A percentile compares a stretch with the other conserved stretches of the same genome.
phyloP scores from a whole-genome alignment of 441 rosid genomes.

The Populus hybrid region DNA sequence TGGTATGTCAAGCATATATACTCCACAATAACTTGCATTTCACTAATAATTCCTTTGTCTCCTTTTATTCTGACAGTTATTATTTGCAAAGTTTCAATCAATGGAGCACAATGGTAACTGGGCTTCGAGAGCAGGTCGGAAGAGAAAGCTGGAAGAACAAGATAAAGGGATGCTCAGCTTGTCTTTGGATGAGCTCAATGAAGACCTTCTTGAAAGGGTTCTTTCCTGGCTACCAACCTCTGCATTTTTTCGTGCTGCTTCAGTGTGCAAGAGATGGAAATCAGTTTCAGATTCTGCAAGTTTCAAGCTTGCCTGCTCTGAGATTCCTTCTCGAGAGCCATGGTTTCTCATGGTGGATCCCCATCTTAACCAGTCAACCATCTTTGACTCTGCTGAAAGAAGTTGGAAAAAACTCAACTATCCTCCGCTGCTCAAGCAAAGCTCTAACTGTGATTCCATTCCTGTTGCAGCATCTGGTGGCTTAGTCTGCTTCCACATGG shows the following conservation, averaged over 20 bases:
- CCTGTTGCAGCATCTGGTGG: conserved; percentile 90
- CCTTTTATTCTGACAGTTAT: conserved; percentile 22
- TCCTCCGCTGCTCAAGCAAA: conserved; percentile 28
- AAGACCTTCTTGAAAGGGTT: conserved; percentile 76
- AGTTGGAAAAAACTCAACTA: conserved; percentile 58
- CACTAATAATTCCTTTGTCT: neutral
- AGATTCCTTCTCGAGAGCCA: conserved; percentile 63
- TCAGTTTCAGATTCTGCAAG: conserved; percentile 52
- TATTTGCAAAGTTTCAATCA: conserved; percentile 10
- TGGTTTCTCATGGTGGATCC: conserved; percentile 78
- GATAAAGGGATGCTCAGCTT: conserved; percentile 25
- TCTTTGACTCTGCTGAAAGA: conserved; percentile 62
- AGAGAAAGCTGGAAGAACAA: conserved; percentile 52
- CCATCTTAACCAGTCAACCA: conserved; percentile 34
- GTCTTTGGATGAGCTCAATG: conserved; percentile 63
- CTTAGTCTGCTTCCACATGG: conserved; percentile 56
- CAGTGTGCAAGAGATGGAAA: conserved; percentile 92
- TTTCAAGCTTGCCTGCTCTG: conserved; percentile 77
- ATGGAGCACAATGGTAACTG: conserved; percentile 35
- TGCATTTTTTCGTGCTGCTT: conserved; percentile 49
- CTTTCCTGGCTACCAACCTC: conserved; percentile 86
- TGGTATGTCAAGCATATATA: neutral
- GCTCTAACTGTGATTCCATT: conserved; percentile 28
- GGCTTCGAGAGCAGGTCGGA: conserved; percentile 30
- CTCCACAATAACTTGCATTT: neutral